Conservation (phyloP, 2,329 filamentous ascomycete species). For the Chalara sp. region DNA sequence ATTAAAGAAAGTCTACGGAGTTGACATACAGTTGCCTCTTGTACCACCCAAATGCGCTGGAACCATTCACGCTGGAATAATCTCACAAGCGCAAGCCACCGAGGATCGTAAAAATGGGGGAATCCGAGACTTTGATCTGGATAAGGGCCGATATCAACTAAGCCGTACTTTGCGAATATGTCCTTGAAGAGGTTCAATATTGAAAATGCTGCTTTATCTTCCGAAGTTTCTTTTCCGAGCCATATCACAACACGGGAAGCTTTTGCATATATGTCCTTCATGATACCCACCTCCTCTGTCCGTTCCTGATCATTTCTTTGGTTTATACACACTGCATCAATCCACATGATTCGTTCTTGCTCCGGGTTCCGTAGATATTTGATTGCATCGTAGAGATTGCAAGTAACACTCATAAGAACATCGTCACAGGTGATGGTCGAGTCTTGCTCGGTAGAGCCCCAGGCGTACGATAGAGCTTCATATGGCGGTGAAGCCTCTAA, state of each 20-base stretch:
- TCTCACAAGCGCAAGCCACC: constrained; percentile 1
- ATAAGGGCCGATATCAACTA: constrained; percentile 1
- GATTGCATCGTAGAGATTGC: constrained; percentile 3
- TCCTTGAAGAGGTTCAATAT: constrained; percentile 1
- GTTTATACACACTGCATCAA: constrained; percentile 3
- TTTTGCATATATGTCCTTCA: constrained; percentile 1
- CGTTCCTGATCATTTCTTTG: constrained; percentile 1
- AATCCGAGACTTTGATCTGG: background rate
- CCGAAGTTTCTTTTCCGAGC: constrained; percentile 2
- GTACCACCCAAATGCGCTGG: constrained; percentile 4
- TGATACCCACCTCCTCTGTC: constrained; percentile 1
- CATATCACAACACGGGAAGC: constrained; percentile 1
- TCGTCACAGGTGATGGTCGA: background rate
- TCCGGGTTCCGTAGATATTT: constrained; percentile 2
- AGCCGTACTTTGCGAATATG: background rate
- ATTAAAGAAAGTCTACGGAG: background rate
- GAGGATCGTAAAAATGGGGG: background rate
- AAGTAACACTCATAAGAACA: background rate
- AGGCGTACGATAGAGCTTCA: constrained; percentile 4
- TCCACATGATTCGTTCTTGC: constrained; percentile 2
- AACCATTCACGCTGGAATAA: constrained; percentile 5
- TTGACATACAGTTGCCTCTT: constrained; percentile 4
- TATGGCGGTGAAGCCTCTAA: background rate
- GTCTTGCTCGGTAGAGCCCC: background rate
- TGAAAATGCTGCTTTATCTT: constrained; percentile 3